These are phyloP conservation scores for Pseudomonodictys pantanalensis DNA, from an alignment of 495 filamentous ascomycete genomes.

Conservation along the genomic window DNA sequence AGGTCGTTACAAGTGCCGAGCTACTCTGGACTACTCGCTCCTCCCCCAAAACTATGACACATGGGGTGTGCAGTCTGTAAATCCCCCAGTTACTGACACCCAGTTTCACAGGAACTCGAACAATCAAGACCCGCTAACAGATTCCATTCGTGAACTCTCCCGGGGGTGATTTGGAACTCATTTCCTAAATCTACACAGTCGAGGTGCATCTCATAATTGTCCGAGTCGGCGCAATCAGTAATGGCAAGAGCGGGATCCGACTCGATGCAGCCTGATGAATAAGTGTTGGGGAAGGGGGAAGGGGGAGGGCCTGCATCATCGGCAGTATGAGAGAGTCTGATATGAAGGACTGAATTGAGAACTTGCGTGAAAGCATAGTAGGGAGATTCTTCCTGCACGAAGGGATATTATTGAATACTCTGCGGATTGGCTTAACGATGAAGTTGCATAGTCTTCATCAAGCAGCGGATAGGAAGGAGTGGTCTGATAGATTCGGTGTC, in stretches of 20 bases:
- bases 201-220: neutral
- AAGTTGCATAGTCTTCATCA: neutral
- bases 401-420: neutral
- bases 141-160: neutral
- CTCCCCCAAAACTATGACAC: neutral
- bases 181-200: neutral
- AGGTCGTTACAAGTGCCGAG: neutral
- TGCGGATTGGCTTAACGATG: neutral
- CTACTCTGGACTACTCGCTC: neutral
- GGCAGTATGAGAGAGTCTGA: neutral
- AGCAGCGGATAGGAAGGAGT: neutral
- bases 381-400: neutral
- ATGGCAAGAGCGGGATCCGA: neutral
- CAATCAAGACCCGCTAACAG: neutral
- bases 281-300: neutral
- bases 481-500: neutral
- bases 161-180: neutral
- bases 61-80: neutral
- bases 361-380: neutral
- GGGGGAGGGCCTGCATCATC: neutral
- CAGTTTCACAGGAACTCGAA: neutral
- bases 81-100: neutral
- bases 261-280: neutral
- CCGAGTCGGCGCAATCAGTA: neutral
- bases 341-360: neutral